Conservation (phyloP, 768 basidiomycete genomes). For the Tulasnella sp. region DNA sequence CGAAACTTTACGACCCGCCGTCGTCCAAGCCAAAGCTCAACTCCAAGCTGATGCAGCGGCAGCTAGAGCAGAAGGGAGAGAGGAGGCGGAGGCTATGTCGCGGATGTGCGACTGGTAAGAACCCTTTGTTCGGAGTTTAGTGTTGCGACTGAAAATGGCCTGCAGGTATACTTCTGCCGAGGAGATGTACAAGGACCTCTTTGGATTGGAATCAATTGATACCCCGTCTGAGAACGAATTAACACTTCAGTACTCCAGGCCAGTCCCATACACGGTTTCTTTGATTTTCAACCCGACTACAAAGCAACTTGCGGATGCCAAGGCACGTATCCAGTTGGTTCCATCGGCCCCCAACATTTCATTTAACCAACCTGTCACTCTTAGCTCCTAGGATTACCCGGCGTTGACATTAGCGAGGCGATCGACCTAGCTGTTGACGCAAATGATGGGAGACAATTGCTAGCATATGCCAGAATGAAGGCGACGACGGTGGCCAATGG, state of each 20-base stretch:
- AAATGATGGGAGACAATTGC: conserved; percentile 12
- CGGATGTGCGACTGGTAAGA: conserved; percentile 20
- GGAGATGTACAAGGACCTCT: conserved; percentile 22
- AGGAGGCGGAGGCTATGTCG: conserved; percentile 18
- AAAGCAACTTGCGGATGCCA: conserved; percentile 19
- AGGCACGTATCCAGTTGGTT: conserved; percentile 8
- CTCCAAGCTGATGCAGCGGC: conserved; percentile 13
- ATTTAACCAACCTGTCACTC: background rate
- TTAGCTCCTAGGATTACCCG: conserved; percentile 19
- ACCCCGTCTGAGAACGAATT: conserved; percentile 24
- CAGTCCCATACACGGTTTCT: conserved; percentile 15
- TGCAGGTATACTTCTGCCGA: conserved; percentile 20
- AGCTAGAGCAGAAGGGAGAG: background rate
- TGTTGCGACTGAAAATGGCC: background rate
- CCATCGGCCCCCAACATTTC: background rate
- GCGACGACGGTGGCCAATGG: background rate
- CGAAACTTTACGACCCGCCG: conserved; percentile 12
- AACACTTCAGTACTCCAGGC: background rate
- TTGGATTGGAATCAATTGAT: conserved; percentile 10
- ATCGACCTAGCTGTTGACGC: conserved; percentile 6
- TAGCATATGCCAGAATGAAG: conserved; percentile 3
- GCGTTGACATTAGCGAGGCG: conserved; percentile 1
- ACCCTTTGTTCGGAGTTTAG: background rate
- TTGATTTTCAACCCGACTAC: conserved; percentile 22
- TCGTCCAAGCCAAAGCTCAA: conserved; percentile 14